Percentiles rank a stretch among this genome's conserved stretches.
Evolutionary conservation across 495 filamentous ascomycete genomes (phyloP).

Genomic region (Thozetella sp.): DNA sequence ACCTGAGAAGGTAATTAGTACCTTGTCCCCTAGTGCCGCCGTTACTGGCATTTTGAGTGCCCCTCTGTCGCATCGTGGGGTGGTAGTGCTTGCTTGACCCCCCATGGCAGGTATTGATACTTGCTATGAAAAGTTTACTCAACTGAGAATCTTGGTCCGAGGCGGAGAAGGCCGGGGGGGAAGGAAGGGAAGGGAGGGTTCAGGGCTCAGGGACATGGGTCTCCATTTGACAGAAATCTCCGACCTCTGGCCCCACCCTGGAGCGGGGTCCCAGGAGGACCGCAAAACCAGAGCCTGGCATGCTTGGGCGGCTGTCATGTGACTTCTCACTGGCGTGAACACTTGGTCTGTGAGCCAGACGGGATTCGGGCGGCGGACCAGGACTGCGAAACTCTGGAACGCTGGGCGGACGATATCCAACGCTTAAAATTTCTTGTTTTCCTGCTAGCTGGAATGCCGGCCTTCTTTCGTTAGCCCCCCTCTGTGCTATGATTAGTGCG

Average conservation of each 20-base stretch:
- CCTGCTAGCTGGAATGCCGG: too few species aligned
- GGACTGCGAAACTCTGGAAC: neutral
- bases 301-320: too few species aligned
- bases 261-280: too few species aligned
- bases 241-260: neutral
- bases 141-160: neutral
- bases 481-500: too few species aligned
- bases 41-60: too few species aligned
- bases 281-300: too few species aligned
- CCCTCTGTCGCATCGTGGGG: neutral
- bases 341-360: conserved; percentile 19
- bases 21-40: too few species aligned
- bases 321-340: conserved; percentile 14
- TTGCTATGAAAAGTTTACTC: conserved; percentile 3
- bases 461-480: too few species aligned
- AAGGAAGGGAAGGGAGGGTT: neutral
- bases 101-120: neutral
- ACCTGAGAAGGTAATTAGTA: too few species aligned
- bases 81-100: neutral
- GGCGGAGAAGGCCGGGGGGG: neutral
- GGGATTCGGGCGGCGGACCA: neutral
- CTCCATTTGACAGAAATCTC: conserved; percentile 3
- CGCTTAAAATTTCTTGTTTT: too few species aligned
- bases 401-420: neutral
- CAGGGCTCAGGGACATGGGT: neutral